Evolutionary conservation across 306 rosid genomes (phyloP).

Genomic region (Cucurbita argyrosperma): DNA sequence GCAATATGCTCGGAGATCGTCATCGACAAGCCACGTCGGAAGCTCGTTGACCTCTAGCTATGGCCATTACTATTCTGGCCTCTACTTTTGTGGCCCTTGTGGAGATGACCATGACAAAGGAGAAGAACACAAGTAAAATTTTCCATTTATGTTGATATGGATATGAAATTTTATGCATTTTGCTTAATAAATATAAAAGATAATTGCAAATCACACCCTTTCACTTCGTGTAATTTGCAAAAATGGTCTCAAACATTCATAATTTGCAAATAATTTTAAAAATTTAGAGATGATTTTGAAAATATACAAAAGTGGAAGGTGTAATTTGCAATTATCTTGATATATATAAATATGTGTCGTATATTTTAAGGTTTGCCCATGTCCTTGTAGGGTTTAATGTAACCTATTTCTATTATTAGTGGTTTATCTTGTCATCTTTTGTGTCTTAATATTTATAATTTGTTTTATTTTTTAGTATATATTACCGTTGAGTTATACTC

Average conservation of each 20-base stretch:
- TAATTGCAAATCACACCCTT: neutral
- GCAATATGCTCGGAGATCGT: neutral
- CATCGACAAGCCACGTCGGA: neutral
- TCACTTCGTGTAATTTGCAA: neutral
- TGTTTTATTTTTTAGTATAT: no score
- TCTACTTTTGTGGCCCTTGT: constrained; percentile 22
- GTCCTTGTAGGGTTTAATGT: constrained; percentile 1
- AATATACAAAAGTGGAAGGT: neutral
- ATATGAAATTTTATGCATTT: neutral
- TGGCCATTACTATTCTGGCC: constrained; percentile 12
- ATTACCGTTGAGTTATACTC: no score
- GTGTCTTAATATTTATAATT: neutral
- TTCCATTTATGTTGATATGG: neutral
- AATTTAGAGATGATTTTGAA: neutral
- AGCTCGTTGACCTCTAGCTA: neutral
- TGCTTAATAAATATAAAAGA: neutral
- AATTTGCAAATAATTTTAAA: neutral
- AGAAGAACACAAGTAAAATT: constrained; percentile 11
- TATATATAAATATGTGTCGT: neutral
- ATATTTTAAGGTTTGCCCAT: constrained; percentile 4
- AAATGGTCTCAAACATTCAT: neutral
- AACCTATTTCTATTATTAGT: neutral
- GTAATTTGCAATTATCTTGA: neutral
- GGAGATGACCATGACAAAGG: constrained; percentile 24
- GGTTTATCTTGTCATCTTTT: neutral